phyloP scores from a whole-genome alignment of 2,329 filamentous ascomycete genomes.

The Niveomyces coronatus region DNA sequence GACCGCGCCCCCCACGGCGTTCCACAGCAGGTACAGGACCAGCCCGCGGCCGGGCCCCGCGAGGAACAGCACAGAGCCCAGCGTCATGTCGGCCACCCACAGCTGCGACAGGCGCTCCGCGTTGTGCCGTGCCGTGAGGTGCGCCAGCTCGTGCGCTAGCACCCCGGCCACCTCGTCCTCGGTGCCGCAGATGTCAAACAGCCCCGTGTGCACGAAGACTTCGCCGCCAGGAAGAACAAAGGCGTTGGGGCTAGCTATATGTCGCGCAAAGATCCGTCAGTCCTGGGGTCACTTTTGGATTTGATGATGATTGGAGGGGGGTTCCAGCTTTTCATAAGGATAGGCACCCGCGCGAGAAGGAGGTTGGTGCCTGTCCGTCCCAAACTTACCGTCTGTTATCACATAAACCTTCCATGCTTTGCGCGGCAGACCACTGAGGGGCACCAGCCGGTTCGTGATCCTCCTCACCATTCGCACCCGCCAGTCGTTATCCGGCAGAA shows the following conservation, averaged over 20 bases:
- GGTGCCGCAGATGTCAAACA: conserved; percentile 54
- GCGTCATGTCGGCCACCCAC: conserved; percentile 41
- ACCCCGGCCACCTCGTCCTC: conserved; percentile 66
- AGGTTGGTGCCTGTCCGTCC: too few relatives aligned
- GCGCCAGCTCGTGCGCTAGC: conserved; percentile 70
- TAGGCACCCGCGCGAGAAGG: too few relatives aligned
- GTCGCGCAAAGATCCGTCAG: too few relatives aligned
- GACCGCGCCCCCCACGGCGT: conserved; percentile 31
- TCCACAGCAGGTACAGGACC: conserved; percentile 28
- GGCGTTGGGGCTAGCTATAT: conserved; percentile 54
- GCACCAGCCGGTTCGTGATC: conserved; percentile 57
- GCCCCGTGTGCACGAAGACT: conserved; percentile 68
- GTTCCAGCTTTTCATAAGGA: too few relatives aligned
- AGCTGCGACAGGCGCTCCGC: conserved; percentile 51
- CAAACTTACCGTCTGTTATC: conserved; percentile 53
- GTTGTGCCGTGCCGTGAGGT: conserved; percentile 59
- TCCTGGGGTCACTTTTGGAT: too few relatives aligned
- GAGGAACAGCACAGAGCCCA: conserved; percentile 39
- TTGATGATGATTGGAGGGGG: too few relatives aligned
- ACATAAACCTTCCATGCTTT: conserved; percentile 63
- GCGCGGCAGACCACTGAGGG: conserved; percentile 50
- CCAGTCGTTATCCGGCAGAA: conserved; percentile 50
- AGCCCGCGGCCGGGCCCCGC: conserved; percentile 33
- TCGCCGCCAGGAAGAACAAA: conserved; percentile 72
- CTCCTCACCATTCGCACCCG: conserved; percentile 46